Conservation (phyloP, 2,329 filamentous ascomycete species). For the Colletotrichum plurivorum region DNA sequence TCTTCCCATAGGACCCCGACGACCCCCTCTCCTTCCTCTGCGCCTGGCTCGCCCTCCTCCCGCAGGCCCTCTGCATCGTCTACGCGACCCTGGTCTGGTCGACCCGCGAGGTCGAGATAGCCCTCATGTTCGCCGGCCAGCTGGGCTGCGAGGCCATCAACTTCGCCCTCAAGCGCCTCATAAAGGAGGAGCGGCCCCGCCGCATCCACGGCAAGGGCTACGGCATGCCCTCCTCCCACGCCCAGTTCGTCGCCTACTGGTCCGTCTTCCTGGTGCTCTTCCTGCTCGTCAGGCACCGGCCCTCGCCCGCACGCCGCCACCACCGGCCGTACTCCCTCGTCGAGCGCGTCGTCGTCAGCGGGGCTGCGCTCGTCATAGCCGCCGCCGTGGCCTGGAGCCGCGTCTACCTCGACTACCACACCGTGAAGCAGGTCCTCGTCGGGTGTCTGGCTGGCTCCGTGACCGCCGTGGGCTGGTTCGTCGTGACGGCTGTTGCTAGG, state of each 20-base stretch:
- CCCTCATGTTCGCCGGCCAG: constrained; percentile 92
- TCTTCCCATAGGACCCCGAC: constrained; percentile 77
- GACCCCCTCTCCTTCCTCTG: constrained; percentile 89
- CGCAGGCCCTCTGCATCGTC: constrained; percentile 90
- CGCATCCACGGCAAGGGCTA: constrained; percentile 94
- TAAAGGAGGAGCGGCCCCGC: constrained; percentile 90
- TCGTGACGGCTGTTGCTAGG: constrained; percentile 76
- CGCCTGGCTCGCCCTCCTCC: constrained; percentile 94
- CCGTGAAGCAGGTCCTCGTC: constrained; percentile 86
- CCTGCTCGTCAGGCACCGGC: constrained; percentile 81
- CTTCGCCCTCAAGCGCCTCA: constrained; percentile 88
- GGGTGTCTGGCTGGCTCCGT: constrained; percentile 79
- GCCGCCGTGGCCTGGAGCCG: constrained; percentile 83
- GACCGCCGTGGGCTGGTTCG: constrained; percentile 86
- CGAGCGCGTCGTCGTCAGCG: constrained; percentile 70
- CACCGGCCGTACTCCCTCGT: constrained; percentile 68
- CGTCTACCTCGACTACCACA: constrained; percentile 95
- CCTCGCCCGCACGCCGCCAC: constrained; percentile 24
- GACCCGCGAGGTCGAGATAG: constrained; percentile 89
- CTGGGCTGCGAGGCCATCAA: constrained; percentile 93
- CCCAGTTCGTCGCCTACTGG: constrained; percentile 96
- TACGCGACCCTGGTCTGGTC: constrained; percentile 94
- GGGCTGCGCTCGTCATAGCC: constrained; percentile 73
- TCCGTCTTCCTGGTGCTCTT: constrained; percentile 87
- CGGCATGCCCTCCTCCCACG: constrained; percentile 95